Evolutionary conservation across 2,329 filamentous ascomycete species (phyloP).

Genomic region (Bipolaris victoriae): DNA sequence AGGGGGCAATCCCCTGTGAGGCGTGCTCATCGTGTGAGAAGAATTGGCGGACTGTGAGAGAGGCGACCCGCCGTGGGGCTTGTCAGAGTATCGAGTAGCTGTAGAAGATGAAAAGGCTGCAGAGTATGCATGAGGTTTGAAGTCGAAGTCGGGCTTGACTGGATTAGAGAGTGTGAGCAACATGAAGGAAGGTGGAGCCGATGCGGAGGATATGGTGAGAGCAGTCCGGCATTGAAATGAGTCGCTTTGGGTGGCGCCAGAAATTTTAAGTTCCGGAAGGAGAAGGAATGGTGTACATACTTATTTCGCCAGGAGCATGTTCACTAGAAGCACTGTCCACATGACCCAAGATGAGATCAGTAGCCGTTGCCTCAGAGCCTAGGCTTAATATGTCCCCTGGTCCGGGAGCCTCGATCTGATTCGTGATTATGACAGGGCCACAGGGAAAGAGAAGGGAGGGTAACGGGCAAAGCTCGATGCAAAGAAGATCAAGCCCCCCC

Average conservation of each 20-base stretch:
- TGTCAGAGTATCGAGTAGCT: constrained; percentile 49
- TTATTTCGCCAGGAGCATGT: constrained; percentile 42
- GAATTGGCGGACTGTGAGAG: constrained; percentile 52
- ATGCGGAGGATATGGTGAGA: constrained; percentile 23
- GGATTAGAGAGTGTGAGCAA: constrained; percentile 60
- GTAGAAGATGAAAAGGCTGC: constrained; percentile 50
- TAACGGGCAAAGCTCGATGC: constrained; percentile 39
- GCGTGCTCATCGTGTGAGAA: constrained; percentile 55
- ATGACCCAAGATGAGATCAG: constrained; percentile 40
- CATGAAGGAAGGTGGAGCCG: constrained; percentile 47
- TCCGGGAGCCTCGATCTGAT: constrained; percentile 41
- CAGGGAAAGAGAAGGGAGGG: constrained; percentile 35
- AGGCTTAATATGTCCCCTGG: constrained; percentile 43
- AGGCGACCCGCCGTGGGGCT: constrained; percentile 49
- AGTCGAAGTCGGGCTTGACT: constrained; percentile 55
- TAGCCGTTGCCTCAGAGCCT: constrained; percentile 42
- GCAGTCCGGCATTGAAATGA: constrained; percentile 45
- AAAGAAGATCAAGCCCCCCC: constrained; percentile 46
- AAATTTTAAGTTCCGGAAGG: constrained; percentile 40
- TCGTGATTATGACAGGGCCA: constrained; percentile 44
- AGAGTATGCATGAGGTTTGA: constrained; percentile 58
- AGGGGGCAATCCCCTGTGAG: constrained; percentile 61
- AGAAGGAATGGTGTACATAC: constrained; percentile 47
- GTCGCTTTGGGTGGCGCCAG: constrained; percentile 33
- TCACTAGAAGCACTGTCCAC: constrained; percentile 45